Base-by-base conservation (phyloP, 2,329 filamentous ascomycete species). In the Aspergillus sp. region DNA sequence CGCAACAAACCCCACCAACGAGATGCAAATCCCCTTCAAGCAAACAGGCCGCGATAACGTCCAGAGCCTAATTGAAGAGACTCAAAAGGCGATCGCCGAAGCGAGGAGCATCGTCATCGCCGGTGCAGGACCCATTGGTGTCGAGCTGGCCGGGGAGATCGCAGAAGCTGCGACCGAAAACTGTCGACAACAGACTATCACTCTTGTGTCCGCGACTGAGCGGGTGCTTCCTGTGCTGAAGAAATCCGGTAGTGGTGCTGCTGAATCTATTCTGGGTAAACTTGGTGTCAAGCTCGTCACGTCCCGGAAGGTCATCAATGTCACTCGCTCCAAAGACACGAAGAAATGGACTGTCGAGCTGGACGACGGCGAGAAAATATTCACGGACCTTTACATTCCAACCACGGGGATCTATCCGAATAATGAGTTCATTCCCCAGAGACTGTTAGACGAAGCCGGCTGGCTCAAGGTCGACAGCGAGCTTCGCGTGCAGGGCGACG, bases 401-500 rank as follows among this genome's bases (percentile, higher is more conserved):
- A 79, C 78, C 0, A 74, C 74, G 13, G 82, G 82, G 24, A 76
- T 76, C 11, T 61, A 66, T 7, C 81, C 81, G 0, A 83, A 82
- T 65, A 79, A 75, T 17, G 70, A 68, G 8, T 84, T 76, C 63
- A 66, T 85, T 1, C 79, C 81, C 0, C 47, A 61, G 3, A 61
- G 70, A 6, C 73, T 81, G 38, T 71, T 84, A 3, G 68, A 75
- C 53, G 64, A 68, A 0, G 54, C 63, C n/a, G 77, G 77, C 13
- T 79, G 77, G 64, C 75, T 85, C 42, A 68, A 68, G 22, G 78
- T 76, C 6, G 75, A 83, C 59, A 58, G 56, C 5, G 52, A 69
- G 36, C 55, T 68, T 33, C 64, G 62, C 2, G 66, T 68, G 17
- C 17, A 40, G 13, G 19, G 13, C 20, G 13, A 24, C 13, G 22